Conservation (phyloP, 1,139 yeast genomes). For the Yamadazyma dendronema region DNA sequence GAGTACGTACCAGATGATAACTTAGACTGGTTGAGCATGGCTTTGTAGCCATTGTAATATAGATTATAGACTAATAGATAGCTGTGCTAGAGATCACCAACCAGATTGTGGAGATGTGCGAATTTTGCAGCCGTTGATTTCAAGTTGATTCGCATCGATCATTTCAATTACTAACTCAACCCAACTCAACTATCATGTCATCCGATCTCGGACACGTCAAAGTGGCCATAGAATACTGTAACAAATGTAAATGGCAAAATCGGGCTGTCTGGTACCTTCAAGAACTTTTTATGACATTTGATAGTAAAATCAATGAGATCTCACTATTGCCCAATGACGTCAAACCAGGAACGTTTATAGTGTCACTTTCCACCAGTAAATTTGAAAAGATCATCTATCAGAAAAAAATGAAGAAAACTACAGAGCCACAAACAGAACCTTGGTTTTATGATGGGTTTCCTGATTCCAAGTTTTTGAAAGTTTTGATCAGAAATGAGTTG, state of each 20-base stretch:
- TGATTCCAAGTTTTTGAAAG: slow-evolving; percentile 42
- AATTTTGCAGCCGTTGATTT: slow-evolving; percentile 1
- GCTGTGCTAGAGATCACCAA: not conserved
- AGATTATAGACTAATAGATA: not conserved
- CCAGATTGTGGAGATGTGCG: not conserved
- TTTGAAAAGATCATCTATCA: slow-evolving; percentile 29
- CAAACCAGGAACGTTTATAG: slow-evolving; percentile 39
- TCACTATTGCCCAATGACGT: slow-evolving; percentile 40
- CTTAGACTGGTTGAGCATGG: slow-evolving; percentile 43
- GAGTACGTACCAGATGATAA: slow-evolving; percentile 22
- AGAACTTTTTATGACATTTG: slow-evolving; percentile 45
- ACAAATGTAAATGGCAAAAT: slow-evolving; percentile 49
- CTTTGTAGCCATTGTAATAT: slow-evolving; percentile 19
- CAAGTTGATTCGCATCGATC: too few relatives aligned
- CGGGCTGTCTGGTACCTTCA: slow-evolving; percentile 48
- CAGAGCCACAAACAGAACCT: slow-evolving; percentile 23
- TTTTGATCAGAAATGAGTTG: slow-evolving; percentile 32
- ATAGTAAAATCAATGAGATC: slow-evolving; percentile 36
- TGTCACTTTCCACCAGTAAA: slow-evolving; percentile 17
- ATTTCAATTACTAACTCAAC: slow-evolving; percentile 1
- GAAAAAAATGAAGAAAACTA: slow-evolving; percentile 34
- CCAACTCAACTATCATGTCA: slow-evolving; percentile 3
- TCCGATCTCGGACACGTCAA: not conserved
- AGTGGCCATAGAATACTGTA: slow-evolving; percentile 36
- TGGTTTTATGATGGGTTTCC: slow-evolving; percentile 47